Conservation (phyloP, 2,329 filamentous ascomycete species). For the Trematosphaeria pertusa region DNA sequence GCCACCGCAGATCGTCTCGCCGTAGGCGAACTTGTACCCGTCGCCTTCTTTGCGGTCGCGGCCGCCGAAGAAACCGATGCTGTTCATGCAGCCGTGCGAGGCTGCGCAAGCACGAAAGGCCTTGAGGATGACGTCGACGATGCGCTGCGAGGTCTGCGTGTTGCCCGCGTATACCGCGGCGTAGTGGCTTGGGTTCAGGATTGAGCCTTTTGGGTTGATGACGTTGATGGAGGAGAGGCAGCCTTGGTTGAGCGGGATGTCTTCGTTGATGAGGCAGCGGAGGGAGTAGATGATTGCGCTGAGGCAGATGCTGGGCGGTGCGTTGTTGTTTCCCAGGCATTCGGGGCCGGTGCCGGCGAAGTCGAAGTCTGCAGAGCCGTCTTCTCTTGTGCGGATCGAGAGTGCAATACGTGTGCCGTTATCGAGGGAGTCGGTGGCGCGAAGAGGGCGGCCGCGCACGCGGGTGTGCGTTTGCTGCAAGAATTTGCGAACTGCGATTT, state of each 20-base stretch:
- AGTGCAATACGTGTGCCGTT: slow-evolving; percentile 48
- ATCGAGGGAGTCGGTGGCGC: slow-evolving; percentile 51
- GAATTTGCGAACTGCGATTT: slow-evolving; percentile 40
- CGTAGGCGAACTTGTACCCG: slow-evolving; percentile 39
- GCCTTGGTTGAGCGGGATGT: slow-evolving; percentile 47
- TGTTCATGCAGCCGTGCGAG: slow-evolving; percentile 27
- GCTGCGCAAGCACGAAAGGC: slow-evolving; percentile 21
- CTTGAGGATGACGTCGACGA: slow-evolving; percentile 28
- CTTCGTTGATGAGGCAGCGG: slow-evolving; percentile 35
- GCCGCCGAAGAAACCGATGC: slow-evolving; percentile 41
- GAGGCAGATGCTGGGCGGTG: slow-evolving; percentile 47
- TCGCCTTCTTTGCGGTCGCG: slow-evolving; percentile 27
- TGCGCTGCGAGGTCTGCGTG: slow-evolving; percentile 21
- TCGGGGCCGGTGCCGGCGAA: slow-evolving; percentile 51
- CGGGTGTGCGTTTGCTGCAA: slow-evolving; percentile 28
- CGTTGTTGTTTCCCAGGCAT: slow-evolving; percentile 45
- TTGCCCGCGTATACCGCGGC: slow-evolving; percentile 38
- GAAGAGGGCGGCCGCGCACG: slow-evolving; percentile 22
- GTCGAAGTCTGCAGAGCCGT: slow-evolving; percentile 47
- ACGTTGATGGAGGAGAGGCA: slow-evolving; percentile 36
- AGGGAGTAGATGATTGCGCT: slow-evolving; percentile 39
- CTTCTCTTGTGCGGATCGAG: slow-evolving; percentile 41
- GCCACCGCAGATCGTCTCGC: slow-evolving; percentile 48
- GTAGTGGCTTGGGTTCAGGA: slow-evolving; percentile 34
- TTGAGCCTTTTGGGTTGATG: slow-evolving; percentile 31